Base-by-base conservation (phyloP, 116 monocot species). In the Posidonia oceanica region DNA sequence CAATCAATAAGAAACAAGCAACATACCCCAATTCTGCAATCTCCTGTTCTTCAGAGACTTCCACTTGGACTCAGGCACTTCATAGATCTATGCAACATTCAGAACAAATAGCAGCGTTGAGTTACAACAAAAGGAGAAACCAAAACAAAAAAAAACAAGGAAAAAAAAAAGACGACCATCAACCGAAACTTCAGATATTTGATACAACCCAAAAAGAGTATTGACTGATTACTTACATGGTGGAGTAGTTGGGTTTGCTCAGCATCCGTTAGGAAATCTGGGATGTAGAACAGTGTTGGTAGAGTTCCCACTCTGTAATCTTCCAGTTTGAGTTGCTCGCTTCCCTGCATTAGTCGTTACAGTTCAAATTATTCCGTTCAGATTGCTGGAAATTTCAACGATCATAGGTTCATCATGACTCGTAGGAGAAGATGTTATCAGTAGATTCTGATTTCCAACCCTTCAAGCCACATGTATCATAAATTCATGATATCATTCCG, bases 11-110 rank as follows among this genome's bases (percentile, higher is more conserved):
- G 39, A 21, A 69, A 36, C 22, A 22, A 53, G n/a, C 0, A 41
- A 21, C 16, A 56, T 73, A 95, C 95, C 96, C 96, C 91, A 96
- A 69, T 97, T 97, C 82, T 97, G 97, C 70, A 97, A 70, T 65
- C 89, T 83, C 71, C 97, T 81, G 73, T 92, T 97, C 77, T 92
- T 92, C 69, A 97, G 69, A 21, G 79, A 80, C 69, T 92, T 97
- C 92, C 97, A 97, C 77, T 83, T 89, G 57, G 89, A 76, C 23
- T 72, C 51, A 0, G 97, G 81, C 5, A 68, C 85, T 57, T 86
- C 84, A 44, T 97, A 87, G 41, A 92, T 92, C 92, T 97, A 53
- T 53, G 5, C 18, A 52, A 29, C 29, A 29, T 29, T 29, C 29
- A 0, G 4, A 68, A 10, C 6, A 71, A 5, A 59, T 53, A 65